A percentile compares a stretch with the other conserved stretches of the same genome.
These are phyloP conservation scores for Haplosporangium gracile DNA, from an alignment of 192 early-diverging fungal genomes.

Conservation along the genomic window DNA sequence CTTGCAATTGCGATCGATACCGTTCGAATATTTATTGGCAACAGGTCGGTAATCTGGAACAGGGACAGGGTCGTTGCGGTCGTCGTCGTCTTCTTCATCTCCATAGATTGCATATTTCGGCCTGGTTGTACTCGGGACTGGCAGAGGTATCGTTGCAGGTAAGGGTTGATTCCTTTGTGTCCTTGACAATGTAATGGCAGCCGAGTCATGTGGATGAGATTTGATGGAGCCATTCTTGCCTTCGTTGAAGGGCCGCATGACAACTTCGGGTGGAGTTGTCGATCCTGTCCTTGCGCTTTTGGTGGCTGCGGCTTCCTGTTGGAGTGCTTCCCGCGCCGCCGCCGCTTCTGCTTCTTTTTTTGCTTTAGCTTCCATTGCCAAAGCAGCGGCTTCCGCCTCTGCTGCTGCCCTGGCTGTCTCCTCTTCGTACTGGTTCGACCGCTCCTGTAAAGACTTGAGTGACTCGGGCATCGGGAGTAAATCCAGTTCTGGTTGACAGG, in stretches of 20 bases:
- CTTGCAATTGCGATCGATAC: conserved; percentile 24
- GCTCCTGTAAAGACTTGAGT: conserved; percentile 1
- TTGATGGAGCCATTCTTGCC: neutral
- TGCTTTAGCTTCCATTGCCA: neutral
- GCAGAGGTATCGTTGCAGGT: neutral
- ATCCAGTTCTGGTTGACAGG: conserved; percentile 32
- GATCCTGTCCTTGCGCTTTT: neutral
- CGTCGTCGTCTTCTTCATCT: conserved; percentile 31
- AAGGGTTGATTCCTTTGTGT: neutral
- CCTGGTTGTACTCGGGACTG: neutral
- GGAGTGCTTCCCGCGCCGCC: neutral
- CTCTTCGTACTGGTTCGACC: neutral
- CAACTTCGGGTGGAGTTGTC: neutral
- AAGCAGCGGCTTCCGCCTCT: neutral
- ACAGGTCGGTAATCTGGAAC: neutral
- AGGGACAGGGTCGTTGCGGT: conserved; percentile 12
- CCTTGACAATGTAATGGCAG: neutral
- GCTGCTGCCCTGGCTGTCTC: neutral
- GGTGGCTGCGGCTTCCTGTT: neutral
- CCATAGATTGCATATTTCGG: conserved; percentile 22
- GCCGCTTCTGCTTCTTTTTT: neutral
- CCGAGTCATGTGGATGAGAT: neutral
- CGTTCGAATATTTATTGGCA: conserved; percentile 14
- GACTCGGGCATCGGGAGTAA: conserved; percentile 17
- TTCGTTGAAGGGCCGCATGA: neutral